phyloP scores from a whole-genome alignment of 2,329 filamentous ascomycete species.

The Sarocladium oryzae region DNA sequence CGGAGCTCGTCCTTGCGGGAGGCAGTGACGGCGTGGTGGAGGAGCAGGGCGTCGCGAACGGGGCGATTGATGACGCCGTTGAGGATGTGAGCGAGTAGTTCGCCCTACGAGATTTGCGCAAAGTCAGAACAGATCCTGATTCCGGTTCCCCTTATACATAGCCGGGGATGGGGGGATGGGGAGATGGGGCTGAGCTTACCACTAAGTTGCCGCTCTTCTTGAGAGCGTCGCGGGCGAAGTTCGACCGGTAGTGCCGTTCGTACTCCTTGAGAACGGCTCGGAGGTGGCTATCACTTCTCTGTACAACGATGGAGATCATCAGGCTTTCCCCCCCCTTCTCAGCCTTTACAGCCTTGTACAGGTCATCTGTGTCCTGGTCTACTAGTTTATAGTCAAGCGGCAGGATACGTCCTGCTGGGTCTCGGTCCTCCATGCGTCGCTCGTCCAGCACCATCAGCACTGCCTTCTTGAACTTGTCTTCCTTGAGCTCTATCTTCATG shows the following conservation, averaged over 20 bases:
- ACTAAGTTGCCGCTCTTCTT: constrained; percentile 88
- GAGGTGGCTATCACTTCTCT: constrained; percentile 74
- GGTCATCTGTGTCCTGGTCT: constrained; percentile 63
- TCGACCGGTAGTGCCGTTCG: constrained; percentile 63
- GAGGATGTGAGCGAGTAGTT: constrained; percentile 88
- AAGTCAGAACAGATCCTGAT: too few species aligned
- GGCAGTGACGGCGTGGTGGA: constrained; percentile 81
- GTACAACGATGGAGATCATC: constrained; percentile 80
- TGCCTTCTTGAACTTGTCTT: constrained; percentile 92
- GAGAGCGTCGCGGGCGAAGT: constrained; percentile 84
- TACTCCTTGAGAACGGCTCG: constrained; percentile 73
- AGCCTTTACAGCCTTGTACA: constrained; percentile 61
- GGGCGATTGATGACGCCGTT: constrained; percentile 96
- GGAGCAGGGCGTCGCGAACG: constrained; percentile 81
- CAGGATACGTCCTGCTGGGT: constrained; percentile 53
- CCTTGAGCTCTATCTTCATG: constrained; percentile 88
- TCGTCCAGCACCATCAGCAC: constrained; percentile 80
- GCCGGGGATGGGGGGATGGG: too few species aligned
- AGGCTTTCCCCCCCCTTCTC: constrained; percentile 79
- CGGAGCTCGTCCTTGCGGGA: constrained; percentile 65
- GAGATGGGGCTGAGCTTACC: constrained; percentile 49
- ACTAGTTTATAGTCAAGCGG: constrained; percentile 54
- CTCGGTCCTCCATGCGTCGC: constrained; percentile 73
- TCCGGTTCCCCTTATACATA: too few species aligned
- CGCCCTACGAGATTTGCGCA: constrained; percentile 58